Percentiles rank a stretch among this genome's conserved stretches.
phyloP scores from a whole-genome alignment of 768 basidiomycete genomes.

The Floccularia luteovirens region DNA sequence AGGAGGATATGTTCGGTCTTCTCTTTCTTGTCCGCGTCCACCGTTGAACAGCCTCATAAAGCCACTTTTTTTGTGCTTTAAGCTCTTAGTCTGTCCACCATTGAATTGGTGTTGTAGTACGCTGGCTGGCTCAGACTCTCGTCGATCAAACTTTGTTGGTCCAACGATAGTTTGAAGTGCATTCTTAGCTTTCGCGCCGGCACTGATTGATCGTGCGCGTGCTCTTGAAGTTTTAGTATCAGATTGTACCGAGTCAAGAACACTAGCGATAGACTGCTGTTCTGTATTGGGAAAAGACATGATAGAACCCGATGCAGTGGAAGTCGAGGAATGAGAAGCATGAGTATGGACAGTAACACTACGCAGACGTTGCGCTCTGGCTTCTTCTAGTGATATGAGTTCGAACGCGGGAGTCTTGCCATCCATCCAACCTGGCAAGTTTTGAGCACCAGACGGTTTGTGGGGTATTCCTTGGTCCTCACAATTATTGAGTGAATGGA shows the following conservation, averaged over 20 bases:
- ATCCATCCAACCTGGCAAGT: constrained; percentile 46
- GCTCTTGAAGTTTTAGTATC: constrained; percentile 12
- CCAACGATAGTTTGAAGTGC: constrained; percentile 36
- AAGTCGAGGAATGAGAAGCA: constrained; percentile 15
- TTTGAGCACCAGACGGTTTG: constrained; percentile 19
- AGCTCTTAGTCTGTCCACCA: constrained; percentile 28
- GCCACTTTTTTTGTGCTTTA: constrained; percentile 77
- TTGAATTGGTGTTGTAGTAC: constrained; percentile 7
- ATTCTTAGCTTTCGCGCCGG: constrained; percentile 44
- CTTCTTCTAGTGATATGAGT: constrained; percentile 74
- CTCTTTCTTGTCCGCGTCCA: constrained; percentile 38
- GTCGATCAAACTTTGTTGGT: constrained; percentile 31
- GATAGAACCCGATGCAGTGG: constrained; percentile 15
- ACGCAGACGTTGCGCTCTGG: constrained; percentile 62
- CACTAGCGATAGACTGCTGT: constrained; percentile 14
- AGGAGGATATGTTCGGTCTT: constrained; percentile 37
- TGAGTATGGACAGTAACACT: constrained; percentile 31
- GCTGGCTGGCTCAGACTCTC: constrained; percentile 29
- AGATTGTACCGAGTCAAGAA: constrained; percentile 6
- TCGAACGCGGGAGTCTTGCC: constrained; percentile 44
- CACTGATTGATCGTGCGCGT: constrained; percentile 57
- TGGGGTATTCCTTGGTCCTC: constrained; percentile 16
- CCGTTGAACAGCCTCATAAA: constrained; percentile 74
- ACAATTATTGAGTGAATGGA: constrained; percentile 5
- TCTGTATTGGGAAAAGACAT: constrained; percentile 24